Percentiles rank a stretch among this genome's conserved stretches.
Conservation (phyloP, 1,139 yeast species). For the Hyphopichia fennica region DNA sequence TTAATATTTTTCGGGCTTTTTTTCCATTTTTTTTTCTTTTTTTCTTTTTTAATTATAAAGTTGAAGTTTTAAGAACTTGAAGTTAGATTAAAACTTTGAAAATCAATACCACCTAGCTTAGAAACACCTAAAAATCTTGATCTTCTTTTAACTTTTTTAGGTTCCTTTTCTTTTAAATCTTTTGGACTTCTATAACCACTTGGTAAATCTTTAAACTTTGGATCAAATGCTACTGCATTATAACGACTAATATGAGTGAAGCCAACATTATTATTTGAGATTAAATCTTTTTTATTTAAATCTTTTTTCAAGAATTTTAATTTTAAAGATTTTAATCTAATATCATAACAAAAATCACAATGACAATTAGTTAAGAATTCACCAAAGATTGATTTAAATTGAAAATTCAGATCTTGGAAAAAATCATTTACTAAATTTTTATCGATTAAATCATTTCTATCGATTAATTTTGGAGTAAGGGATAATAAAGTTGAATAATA, state of each 20-base stretch:
- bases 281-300: not conserved
- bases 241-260: conserved; percentile 4
- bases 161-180: not conserved
- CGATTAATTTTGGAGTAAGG: conserved; percentile 6
- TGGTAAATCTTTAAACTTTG: not conserved
- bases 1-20: too few species aligned
- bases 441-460: conserved; percentile 8
- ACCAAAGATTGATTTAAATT: not conserved
- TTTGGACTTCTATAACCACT: not conserved
- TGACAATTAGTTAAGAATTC: not conserved
- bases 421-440: not conserved
- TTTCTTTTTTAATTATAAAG: too few species aligned
- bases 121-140: not conserved
- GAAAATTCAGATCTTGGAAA: not conserved
- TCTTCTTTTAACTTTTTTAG: not conserved
- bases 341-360: conserved; percentile 1
- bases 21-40: too few species aligned
- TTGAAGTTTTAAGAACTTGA: not conserved
- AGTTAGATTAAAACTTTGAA: not conserved
- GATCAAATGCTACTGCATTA: not conserved
- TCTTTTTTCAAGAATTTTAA: not conserved
- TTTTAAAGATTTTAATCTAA: not conserved
- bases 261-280: not conserved
- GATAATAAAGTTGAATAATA: conserved; percentile 13
- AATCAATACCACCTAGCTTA: not conserved